Evolutionary conservation across 768 basidiomycete species (phyloP), one percentile per base, ranked within the genome.

Genomic region (Hericium rajendrae): DNA sequence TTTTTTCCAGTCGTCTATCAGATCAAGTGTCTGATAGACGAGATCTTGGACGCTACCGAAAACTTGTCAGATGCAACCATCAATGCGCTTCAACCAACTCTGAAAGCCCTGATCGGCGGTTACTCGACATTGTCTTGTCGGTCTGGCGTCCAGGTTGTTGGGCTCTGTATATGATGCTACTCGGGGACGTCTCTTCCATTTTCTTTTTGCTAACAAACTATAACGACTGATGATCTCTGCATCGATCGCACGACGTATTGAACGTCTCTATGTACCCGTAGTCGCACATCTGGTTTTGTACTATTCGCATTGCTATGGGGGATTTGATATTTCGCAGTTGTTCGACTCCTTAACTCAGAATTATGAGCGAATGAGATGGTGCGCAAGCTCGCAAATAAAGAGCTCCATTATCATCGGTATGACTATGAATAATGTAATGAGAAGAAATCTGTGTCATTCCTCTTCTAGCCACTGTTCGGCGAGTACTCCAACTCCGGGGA

Each of bases 381-480:
- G 26, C 11, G 50, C 5, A 18, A 46, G 43, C 43, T 8, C 32
- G 32, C 32, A 32, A 32, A 32, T 32, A 10, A 32, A 32, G 32
- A 32, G 6, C 32, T 32, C 32, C 32, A 32, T 32, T 32, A 10
- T 32, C 32, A 32, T 32, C 32, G 32, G 32, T 32, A 32, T 1
- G 6, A 32, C 6, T 32, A 6, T 10, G 9, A 32, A 32, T 32
- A 32, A 32, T 32, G 9, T 32, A 32, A 6, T 32, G 32, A 32
- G 6, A 32, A 32, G 32, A 32, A 9, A 43, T 28, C 40, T 16
- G 53, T 16, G 53, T 51, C 67, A 84, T 66, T 88, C 86, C 59
- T 84, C 86, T 10, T 72, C 71, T 11, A 90, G 74, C 85, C 87
- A 89, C 57, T 74, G 71, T 60, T 86, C 85, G 13, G 87, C 88